A percentile compares a stretch with the other conserved stretches of the same genome.
phyloP scores from a whole-genome alignment of 2,329 filamentous ascomycete genomes.

The Trichoderma sp. region DNA sequence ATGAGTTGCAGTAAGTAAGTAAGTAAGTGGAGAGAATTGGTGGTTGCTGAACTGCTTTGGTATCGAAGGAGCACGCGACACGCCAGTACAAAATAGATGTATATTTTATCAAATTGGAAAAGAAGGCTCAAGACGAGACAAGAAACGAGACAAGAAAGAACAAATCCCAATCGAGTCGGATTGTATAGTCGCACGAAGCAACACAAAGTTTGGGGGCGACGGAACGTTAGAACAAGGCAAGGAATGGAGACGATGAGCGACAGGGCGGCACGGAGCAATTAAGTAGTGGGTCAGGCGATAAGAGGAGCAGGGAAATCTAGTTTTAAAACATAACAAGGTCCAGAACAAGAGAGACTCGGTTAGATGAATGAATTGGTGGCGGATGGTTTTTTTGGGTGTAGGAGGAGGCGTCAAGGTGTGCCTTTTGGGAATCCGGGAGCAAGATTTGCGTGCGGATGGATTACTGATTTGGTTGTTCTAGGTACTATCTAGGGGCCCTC shows the following conservation, averaged over 20 bases:
- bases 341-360: neutral
- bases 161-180: neutral
- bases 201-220: neutral
- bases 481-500: neutral
- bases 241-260: neutral
- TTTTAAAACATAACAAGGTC: neutral
- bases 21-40: neutral
- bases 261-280: neutral
- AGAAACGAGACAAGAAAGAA: neutral
- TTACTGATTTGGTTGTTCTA: neutral
- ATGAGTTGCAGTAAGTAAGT: neutral
- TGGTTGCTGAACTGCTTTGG: neutral
- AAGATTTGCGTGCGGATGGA: neutral
- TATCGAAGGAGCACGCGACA: conserved; percentile 1
- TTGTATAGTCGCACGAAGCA: neutral
- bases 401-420: conserved; percentile 9
- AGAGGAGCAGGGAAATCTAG: neutral
- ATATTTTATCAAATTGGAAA: neutral
- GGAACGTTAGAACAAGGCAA: neutral
- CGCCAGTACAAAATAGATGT: neutral
- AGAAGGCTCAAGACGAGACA: neutral
- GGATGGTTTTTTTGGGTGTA: neutral
- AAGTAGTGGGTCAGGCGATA: conserved; percentile 4
- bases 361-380: neutral
- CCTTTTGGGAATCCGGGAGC: neutral